Conservation (phyloP, 345 rosid species). For the Camelina sativa region DNA sequence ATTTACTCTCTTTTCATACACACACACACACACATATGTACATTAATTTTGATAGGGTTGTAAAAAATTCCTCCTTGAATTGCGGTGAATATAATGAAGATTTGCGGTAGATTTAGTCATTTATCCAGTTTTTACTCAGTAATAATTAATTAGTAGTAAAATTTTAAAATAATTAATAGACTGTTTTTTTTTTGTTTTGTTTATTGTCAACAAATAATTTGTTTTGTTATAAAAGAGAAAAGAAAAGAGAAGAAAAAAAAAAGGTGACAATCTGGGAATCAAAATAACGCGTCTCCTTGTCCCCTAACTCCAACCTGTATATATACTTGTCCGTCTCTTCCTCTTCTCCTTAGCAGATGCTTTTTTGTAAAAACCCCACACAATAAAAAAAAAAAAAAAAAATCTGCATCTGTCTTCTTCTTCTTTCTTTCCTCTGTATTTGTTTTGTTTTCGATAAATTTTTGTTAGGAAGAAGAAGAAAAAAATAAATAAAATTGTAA, state of each 20-base stretch:
- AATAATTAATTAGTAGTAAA: background rate
- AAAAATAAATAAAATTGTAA: too few species aligned
- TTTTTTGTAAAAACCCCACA: background rate
- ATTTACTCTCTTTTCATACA: background rate
- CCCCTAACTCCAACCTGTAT: slow-evolving; percentile 46
- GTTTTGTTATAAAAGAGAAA: background rate
- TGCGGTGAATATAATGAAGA: slow-evolving; percentile 17
- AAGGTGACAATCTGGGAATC: slow-evolving; percentile 52
- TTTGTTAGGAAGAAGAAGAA: background rate
- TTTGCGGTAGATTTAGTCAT: slow-evolving; percentile 19
- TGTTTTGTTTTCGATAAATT: background rate
- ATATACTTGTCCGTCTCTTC: slow-evolving; percentile 46
- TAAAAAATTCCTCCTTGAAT: background rate
- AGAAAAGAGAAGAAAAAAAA: background rate
- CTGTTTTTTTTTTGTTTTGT: background rate
- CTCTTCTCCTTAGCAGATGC: slow-evolving; percentile 55
- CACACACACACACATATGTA: too few species aligned
- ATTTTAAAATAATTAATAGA: background rate
- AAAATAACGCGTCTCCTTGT: slow-evolving; percentile 66
- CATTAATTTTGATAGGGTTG: background rate
- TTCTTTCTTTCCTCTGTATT: background rate
- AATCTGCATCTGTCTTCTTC: slow-evolving; percentile 55
- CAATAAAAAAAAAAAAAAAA: slow-evolving; percentile 35
- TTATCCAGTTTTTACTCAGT: background rate
- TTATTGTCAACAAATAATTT: background rate